phyloP scores from a whole-genome alignment of 371 early-diverging fungal genomes.

The Chytridiales sp. region DNA sequence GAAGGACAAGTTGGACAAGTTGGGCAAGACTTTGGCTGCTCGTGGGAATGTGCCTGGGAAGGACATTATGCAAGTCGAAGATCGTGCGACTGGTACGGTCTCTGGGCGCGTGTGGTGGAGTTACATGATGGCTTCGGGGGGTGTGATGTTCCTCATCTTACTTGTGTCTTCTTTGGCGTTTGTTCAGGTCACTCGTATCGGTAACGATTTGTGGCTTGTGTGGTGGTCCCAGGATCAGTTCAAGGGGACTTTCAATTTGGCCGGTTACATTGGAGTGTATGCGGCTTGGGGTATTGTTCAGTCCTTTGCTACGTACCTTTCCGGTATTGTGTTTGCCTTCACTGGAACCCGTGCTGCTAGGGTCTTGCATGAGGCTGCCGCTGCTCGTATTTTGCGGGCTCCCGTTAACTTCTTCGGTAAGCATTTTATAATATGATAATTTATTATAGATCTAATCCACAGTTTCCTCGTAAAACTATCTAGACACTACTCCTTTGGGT shows the following conservation, averaged over 20 bases:
- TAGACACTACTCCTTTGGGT: constrained; percentile 81
- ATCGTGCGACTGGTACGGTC: constrained; percentile 37
- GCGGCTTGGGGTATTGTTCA: constrained; percentile 31
- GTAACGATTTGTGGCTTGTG: constrained; percentile 37
- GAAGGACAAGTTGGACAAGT: constrained; percentile 1
- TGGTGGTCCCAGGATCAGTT: constrained; percentile 31
- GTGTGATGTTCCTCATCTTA: constrained; percentile 23
- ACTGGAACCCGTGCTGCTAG: constrained; percentile 41
- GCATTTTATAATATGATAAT: too few relatives aligned
- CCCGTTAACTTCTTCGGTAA: constrained; percentile 67
- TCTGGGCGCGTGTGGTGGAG: constrained; percentile 25
- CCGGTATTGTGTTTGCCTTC: constrained; percentile 43
- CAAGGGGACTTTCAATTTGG: constrained; percentile 12
- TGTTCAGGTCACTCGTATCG: constrained; percentile 23
- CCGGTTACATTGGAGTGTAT: constrained; percentile 43
- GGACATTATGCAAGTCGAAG: constrained; percentile 39
- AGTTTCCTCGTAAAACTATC: constrained; percentile 26
- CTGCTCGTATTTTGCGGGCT: constrained; percentile 36
- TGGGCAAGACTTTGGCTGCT: constrained; percentile 8
- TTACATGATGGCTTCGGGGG: constrained; percentile 34
- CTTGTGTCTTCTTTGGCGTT: constrained; percentile 13
- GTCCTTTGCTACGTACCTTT: constrained; percentile 30
- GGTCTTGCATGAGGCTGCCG: constrained; percentile 38
- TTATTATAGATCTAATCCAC: too few relatives aligned
- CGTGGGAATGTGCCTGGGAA: constrained; percentile 6